phyloP scores from a whole-genome alignment of 768 basidiomycete species.

The Mrakia frigida region DNA sequence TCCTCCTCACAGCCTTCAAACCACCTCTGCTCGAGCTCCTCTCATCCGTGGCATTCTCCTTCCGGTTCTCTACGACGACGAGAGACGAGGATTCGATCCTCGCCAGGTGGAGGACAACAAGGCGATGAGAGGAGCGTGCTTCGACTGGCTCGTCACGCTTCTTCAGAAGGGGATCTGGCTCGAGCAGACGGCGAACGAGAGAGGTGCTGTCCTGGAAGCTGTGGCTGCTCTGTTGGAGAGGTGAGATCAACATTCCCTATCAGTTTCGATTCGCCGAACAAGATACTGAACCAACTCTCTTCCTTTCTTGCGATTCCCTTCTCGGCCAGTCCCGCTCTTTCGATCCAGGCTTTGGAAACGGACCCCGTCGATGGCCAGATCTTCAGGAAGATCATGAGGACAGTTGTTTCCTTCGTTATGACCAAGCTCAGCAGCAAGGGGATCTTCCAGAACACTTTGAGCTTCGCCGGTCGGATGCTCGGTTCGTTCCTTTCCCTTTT shows the following conservation, averaged over 20 bases:
- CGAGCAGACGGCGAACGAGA: slow-evolving; percentile 46
- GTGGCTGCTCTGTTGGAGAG: slow-evolving; percentile 46
- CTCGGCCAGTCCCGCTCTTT: slow-evolving; percentile 42
- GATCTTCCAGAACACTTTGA: slow-evolving; percentile 49
- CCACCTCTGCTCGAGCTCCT: slow-evolving; percentile 23
- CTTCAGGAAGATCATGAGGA: slow-evolving; percentile 43
- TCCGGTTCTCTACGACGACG: slow-evolving; percentile 42
- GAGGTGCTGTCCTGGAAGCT: slow-evolving; percentile 48
- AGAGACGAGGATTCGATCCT: slow-evolving; percentile 39
- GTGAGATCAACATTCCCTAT: slow-evolving; percentile 32
- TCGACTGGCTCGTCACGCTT: slow-evolving; percentile 43
- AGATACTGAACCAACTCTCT: background rate
- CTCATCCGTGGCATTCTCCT: slow-evolving; percentile 43
- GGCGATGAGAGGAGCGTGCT: slow-evolving; percentile 40
- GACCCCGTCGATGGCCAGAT: slow-evolving; percentile 37
- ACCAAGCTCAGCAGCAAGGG: slow-evolving; percentile 49
- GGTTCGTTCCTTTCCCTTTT: slow-evolving; percentile 36
- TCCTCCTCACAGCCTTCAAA: slow-evolving; percentile 1
- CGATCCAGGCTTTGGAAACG: slow-evolving; percentile 38
- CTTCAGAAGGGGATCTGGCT: slow-evolving; percentile 44
- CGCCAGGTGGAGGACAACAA: slow-evolving; percentile 35
- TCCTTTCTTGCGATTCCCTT: background rate
- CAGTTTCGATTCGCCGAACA: background rate
- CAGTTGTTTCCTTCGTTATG: slow-evolving; percentile 46
- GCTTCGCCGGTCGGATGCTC: slow-evolving; percentile 47